Conservation (phyloP, 371 early-diverging fungal species). For the Mortierella sp. region DNA sequence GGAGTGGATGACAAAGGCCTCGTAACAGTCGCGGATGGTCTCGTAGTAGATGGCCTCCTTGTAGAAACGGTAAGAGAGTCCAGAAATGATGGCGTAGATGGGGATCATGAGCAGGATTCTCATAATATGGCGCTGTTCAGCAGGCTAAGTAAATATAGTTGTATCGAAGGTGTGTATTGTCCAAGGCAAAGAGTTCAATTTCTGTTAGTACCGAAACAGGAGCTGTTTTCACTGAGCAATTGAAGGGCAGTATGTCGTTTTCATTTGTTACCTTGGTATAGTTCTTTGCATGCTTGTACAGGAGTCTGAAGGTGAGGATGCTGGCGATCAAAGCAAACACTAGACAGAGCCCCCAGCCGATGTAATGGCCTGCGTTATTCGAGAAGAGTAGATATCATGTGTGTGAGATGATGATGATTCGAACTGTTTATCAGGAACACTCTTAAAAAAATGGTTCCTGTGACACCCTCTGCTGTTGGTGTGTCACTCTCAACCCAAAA, state of each 20-base stretch:
- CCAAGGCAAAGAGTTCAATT: neutral
- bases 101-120: slow-evolving; percentile 81
- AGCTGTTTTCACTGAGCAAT: neutral
- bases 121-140: slow-evolving; percentile 75
- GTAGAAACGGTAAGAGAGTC: slow-evolving; percentile 74
- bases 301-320: slow-evolving; percentile 60
- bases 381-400: no score
- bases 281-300: slow-evolving; percentile 65
- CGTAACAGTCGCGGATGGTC: slow-evolving; percentile 77
- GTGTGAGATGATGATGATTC: neutral
- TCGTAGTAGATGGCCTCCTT: slow-evolving; percentile 74
- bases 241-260: no score
- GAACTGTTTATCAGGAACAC: neutral
- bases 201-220: neutral
- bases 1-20: slow-evolving; percentile 73
- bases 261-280: slow-evolving; percentile 58
- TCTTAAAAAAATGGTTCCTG: neutral
- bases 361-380: slow-evolving; percentile 56
- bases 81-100: slow-evolving; percentile 76
- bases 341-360: slow-evolving; percentile 67
- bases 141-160: slow-evolving; percentile 29
- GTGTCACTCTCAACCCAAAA: neutral
- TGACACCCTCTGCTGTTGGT: neutral
- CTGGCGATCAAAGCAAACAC: slow-evolving; percentile 62
- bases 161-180: neutral